Percentiles rank a stretch among this genome's conserved stretches.
These are phyloP conservation scores for Chenopodium album DNA, from an alignment of 148 eudicot species.

Conservation along the genomic window DNA sequence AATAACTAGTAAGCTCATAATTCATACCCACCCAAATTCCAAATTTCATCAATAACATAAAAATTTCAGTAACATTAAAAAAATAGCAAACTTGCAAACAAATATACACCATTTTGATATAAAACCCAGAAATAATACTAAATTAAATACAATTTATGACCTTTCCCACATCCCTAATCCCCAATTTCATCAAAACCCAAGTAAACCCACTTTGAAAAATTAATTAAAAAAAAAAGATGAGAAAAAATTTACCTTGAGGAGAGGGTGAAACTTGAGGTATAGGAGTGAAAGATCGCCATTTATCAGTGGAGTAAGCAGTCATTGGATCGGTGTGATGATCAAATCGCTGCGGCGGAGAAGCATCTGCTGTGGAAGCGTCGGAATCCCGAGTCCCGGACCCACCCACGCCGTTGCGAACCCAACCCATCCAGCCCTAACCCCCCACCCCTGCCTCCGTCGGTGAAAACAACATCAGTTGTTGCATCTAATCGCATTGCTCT, in stretches of 20 bases:
- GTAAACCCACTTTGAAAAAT: neutral
- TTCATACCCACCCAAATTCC: neutral
- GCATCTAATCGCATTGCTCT: slow-evolving; percentile 79
- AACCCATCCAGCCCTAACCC: too few species aligned
- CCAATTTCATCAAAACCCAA: neutral
- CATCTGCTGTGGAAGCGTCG: neutral
- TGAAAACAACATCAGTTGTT: slow-evolving; percentile 23
- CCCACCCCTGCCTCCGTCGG: too few species aligned
- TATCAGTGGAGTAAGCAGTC: slow-evolving; percentile 63
- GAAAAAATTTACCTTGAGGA: neutral
- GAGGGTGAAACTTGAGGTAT: slow-evolving; percentile 14
- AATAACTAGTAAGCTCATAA: neutral
- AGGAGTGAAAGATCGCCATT: slow-evolving; percentile 24
- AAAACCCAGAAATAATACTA: neutral
- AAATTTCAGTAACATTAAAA: too few species aligned
- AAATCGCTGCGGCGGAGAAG: slow-evolving; percentile 30
- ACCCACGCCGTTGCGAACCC: too few species aligned
- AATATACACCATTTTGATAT: neutral
- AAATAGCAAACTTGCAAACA: neutral
- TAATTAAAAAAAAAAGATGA: neutral
- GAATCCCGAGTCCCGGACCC: neutral
- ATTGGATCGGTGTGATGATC: slow-evolving; percentile 80
- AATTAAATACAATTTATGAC: neutral
- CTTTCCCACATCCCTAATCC: neutral
- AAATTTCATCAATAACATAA: neutral